Base-by-base conservation (phyloP, 352 stramenopile genomes). In the Phytophthora pisi region DNA sequence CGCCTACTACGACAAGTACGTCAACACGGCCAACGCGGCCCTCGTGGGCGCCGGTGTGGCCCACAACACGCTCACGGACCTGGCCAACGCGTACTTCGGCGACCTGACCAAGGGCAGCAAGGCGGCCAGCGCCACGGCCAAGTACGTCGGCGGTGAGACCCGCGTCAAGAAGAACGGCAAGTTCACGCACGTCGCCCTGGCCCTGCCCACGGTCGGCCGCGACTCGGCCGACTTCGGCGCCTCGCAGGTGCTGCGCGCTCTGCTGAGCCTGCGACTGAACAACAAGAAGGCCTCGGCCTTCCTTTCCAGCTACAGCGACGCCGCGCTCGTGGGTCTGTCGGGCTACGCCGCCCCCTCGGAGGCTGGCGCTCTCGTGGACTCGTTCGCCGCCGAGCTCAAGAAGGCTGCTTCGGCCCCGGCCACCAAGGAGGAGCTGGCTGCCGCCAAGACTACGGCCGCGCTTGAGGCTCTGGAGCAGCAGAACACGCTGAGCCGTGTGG, bases 91-190 rank as follows among this genome's bases (percentile, higher is more conserved):
- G 49, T 88, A 81, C 77, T 96, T 94, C 53, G 70, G 57, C 8
- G 69, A 72, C 26, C 36, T 96, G 11, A 59, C 69, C 16, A 64
- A 71, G 16, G 77, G 70, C 11, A 47, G 51, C 24, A 70, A 82
- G 26, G 58, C 68, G 3, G 13, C 61, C 11, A 63, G 69, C 38
- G 53, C 59, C 8, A 46, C 75, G 3, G 77, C 84, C 40, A 81
- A 86, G 61, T 96, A 94, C 74, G 82, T 94, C 4, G 88, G 88
- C 13, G 88, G 88, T 28, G 88, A 96, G 77, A 86, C 76, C 57
- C 88, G 88, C 51, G 73, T 93, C 36, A 92, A 92, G 75, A 84
- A 81, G 31, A 46, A 69, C 20, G 66, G 57, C 49, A 79, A 86
- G 60, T 80, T 82, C 57, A 93, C 88, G 56, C 82, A 93, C 73